Evolutionary conservation across 371 early-diverging fungal genomes (phyloP).

Genomic region (Aphelidium insulamus): DNA sequence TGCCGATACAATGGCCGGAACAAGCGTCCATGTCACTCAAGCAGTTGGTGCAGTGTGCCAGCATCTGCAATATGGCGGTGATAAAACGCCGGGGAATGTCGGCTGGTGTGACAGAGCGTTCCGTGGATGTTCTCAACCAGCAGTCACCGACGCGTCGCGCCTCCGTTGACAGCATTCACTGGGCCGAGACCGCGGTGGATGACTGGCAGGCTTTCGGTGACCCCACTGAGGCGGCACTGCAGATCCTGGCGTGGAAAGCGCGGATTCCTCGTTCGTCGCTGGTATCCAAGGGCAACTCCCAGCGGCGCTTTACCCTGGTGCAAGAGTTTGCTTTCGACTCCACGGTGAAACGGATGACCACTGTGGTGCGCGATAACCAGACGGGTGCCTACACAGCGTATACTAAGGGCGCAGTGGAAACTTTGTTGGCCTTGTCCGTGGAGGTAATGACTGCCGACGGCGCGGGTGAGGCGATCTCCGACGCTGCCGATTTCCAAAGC

Average conservation of each 20-base stretch:
- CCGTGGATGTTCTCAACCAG: too few species aligned
- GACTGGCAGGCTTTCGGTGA: slow-evolving; percentile 58
- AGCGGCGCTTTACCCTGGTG: slow-evolving; percentile 31
- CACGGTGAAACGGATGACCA: slow-evolving; percentile 76
- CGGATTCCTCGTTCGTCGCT: slow-evolving; percentile 35
- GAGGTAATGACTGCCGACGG: neutral
- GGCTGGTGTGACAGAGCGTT: too few species aligned
- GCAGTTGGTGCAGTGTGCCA: slow-evolving; percentile 19
- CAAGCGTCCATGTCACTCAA: slow-evolving; percentile 11
- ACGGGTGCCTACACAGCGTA: slow-evolving; percentile 11
- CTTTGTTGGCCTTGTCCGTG: slow-evolving; percentile 8
- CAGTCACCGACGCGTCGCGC: too few species aligned
- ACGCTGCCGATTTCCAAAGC: neutral
- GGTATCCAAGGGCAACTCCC: slow-evolving; percentile 8
- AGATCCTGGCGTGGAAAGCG: slow-evolving; percentile 48
- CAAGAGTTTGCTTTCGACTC: slow-evolving; percentile 65
- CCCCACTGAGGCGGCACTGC: slow-evolving; percentile 58
- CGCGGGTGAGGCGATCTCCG: neutral
- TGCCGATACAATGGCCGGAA: slow-evolving; percentile 5
- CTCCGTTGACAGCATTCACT: too few species aligned
- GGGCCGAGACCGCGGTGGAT: slow-evolving; percentile 24
- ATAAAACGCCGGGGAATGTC: too few species aligned
- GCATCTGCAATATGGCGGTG: slow-evolving; percentile 51
- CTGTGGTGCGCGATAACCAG: slow-evolving; percentile 4
- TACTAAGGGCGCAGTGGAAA: slow-evolving; percentile 27